Percentiles rank a stretch among this genome's conserved stretches.
These are phyloP conservation scores for Blakeslea trispora DNA, from an alignment of 371 early-diverging fungal genomes.

Conservation along the genomic window DNA sequence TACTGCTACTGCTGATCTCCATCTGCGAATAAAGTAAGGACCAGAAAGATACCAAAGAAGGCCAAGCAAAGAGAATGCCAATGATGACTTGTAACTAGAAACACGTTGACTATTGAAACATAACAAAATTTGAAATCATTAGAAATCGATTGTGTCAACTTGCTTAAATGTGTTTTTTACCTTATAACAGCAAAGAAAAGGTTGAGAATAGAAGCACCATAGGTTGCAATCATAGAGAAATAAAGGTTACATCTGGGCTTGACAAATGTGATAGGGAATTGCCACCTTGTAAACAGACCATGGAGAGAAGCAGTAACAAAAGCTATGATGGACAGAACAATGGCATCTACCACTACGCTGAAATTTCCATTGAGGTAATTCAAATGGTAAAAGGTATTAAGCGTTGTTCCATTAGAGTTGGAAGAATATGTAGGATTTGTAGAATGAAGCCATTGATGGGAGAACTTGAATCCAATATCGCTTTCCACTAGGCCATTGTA, in stretches of 20 bases:
- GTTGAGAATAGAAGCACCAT: slow-evolving; percentile 25
- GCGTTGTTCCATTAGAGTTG: slow-evolving; percentile 14
- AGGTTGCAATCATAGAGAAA: slow-evolving; percentile 20
- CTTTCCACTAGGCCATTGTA: slow-evolving; percentile 36
- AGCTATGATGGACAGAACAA: slow-evolving; percentile 45
- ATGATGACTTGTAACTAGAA: slow-evolving; percentile 6
- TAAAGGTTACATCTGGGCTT: slow-evolving; percentile 17
- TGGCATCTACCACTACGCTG: slow-evolving; percentile 15
- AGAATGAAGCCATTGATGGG: slow-evolving; percentile 15
- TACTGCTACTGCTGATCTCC: slow-evolving; percentile 13
- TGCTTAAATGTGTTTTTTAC: slow-evolving; percentile 14
- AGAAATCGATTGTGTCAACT: too few relatives aligned
- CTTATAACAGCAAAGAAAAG: slow-evolving; percentile 23
- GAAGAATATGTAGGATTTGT: slow-evolving; percentile 8
- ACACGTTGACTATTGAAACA: slow-evolving; percentile 17
- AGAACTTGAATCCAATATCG: slow-evolving; percentile 15
- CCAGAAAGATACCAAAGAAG: slow-evolving; percentile 30
- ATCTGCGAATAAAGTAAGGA: slow-evolving; percentile 41
- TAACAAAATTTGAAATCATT: neutral
- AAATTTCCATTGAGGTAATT: slow-evolving; percentile 15
- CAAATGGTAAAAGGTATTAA: neutral
- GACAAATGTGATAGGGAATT: slow-evolving; percentile 36
- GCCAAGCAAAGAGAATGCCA: slow-evolving; percentile 17
- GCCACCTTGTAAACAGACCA: slow-evolving; percentile 38
- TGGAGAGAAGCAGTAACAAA: slow-evolving; percentile 34